phyloP scores from a whole-genome alignment of 1,284 basidiomycete genomes.

The Anthracocystis panici-leucophaei region DNA sequence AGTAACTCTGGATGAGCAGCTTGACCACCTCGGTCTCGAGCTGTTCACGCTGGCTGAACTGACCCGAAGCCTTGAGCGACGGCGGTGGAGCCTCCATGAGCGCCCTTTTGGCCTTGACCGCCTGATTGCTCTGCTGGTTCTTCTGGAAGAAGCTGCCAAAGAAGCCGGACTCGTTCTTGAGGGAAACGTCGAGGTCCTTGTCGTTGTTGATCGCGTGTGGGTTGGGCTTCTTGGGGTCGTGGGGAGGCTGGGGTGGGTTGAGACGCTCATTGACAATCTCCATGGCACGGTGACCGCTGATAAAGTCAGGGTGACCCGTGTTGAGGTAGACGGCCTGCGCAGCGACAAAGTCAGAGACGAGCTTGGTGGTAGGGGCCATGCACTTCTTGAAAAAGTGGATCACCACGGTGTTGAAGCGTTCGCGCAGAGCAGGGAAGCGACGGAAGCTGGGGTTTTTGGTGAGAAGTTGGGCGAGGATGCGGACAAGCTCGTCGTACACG shows the following conservation, averaged over 20 bases:
- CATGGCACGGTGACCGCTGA: constrained; percentile 96
- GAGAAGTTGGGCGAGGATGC: constrained; percentile 96
- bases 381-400: constrained; percentile 95
- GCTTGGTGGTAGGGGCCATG: constrained; percentile 93
- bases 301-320: constrained; percentile 92
- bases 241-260: constrained; percentile 73
- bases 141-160: constrained; percentile 92
- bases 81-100: constrained; percentile 90
- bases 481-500: constrained; percentile 98
- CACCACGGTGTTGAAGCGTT: constrained; percentile 93
- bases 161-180: constrained; percentile 85
- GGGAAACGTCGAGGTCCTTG: constrained; percentile 90
- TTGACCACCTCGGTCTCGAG: constrained; percentile 99
- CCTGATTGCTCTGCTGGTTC: constrained; percentile 74
- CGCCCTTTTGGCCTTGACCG: constrained; percentile 74
- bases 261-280: constrained; percentile 84
- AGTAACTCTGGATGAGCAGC: constrained; percentile 72
- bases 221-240: constrained; percentile 53
- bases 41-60: constrained; percentile 91
- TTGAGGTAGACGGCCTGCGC: constrained; percentile 99
- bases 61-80: constrained; percentile 89
- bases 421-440: constrained; percentile 92
- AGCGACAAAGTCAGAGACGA: constrained; percentile 92
- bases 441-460: constrained; percentile 92
- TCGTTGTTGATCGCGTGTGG: constrained; percentile 84